These are phyloP conservation scores for Colletotrichum magnum DNA, from an alignment of 2,329 filamentous ascomycete species.

Conservation along the genomic window DNA sequence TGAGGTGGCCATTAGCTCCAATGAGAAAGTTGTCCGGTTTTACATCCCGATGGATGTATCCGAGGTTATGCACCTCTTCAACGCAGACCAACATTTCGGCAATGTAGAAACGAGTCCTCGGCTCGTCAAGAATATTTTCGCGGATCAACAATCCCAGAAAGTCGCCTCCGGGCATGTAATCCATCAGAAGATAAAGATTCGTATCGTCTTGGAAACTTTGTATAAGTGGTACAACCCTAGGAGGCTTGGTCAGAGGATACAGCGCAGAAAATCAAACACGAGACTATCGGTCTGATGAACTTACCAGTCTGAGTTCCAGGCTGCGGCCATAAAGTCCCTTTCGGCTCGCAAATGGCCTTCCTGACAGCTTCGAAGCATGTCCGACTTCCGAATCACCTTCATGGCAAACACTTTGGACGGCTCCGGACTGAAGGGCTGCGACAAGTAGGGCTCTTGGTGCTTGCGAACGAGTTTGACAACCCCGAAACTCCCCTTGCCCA, in stretches of 20 bases:
- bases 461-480: conserved; percentile 89
- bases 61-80: conserved; percentile 89
- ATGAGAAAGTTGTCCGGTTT: conserved; percentile 99
- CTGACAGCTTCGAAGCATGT: conserved; percentile 92
- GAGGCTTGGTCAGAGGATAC: no score
- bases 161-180: conserved; percentile 97
- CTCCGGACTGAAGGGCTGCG: not conserved
- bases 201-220: conserved; percentile 89
- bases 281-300: conserved; percentile 35
- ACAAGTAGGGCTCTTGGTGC: conserved; percentile 18
- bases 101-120: conserved; percentile 86
- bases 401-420: conserved; percentile 83
- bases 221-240: conserved; percentile 86
- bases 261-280: no score
- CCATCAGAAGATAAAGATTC: conserved; percentile 95
- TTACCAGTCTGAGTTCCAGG: conserved; percentile 86
- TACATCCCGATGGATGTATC: conserved; percentile 94
- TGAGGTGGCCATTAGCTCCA: conserved; percentile 87
- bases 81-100: conserved; percentile 97
- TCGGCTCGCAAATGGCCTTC: conserved; percentile 94
- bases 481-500: conserved; percentile 96
- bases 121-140: conserved; percentile 85
- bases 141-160: conserved; percentile 90
- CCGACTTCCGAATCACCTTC: conserved; percentile 96
- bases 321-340: conserved; percentile 90